Evolutionary conservation across 2,329 filamentous ascomycete species (phyloP).

Genomic region (Myriosclerotinia scirpicola): DNA sequence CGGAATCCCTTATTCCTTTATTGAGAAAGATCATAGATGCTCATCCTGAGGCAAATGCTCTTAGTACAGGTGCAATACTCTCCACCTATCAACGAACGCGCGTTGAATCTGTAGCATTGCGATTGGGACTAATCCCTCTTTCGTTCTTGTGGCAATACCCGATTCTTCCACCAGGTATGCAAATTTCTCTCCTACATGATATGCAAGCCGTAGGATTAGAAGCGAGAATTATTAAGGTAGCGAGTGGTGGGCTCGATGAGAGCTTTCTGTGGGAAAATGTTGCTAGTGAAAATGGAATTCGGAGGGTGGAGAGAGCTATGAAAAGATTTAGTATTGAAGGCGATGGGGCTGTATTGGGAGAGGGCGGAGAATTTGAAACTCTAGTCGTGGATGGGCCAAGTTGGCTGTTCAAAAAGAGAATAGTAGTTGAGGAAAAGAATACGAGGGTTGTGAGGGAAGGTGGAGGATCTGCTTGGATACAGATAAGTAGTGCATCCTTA

Average conservation of each 20-base stretch:
- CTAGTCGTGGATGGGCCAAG: slow-evolving; percentile 78
- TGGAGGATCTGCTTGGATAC: slow-evolving; percentile 75
- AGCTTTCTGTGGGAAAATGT: slow-evolving; percentile 79
- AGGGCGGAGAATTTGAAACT: slow-evolving; percentile 96
- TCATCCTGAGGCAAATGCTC: slow-evolving; percentile 80
- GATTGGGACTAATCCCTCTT: slow-evolving; percentile 78
- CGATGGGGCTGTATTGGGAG: slow-evolving; percentile 75
- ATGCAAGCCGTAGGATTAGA: slow-evolving; percentile 79
- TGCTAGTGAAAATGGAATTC: slow-evolving; percentile 53
- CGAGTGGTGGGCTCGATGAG: slow-evolving; percentile 83
- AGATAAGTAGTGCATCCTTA: slow-evolving; percentile 55
- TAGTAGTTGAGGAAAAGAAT: slow-evolving; percentile 59
- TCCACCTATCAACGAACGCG: slow-evolving; percentile 95
- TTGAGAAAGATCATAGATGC: slow-evolving; percentile 63
- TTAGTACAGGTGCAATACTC: slow-evolving; percentile 88
- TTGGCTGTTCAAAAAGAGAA: slow-evolving; percentile 68
- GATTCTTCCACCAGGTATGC: slow-evolving; percentile 56
- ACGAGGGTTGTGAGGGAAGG: slow-evolving; percentile 61
- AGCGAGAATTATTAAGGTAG: slow-evolving; percentile 92
- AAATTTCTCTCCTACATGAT: slow-evolving; percentile 66
- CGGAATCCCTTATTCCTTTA: slow-evolving; percentile 79
- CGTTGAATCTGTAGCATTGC: slow-evolving; percentile 86
- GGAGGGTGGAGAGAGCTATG: slow-evolving; percentile 54
- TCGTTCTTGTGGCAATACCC: slow-evolving; percentile 94
- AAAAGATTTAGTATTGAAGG: slow-evolving; percentile 64